Percentiles rank a stretch among this genome's conserved stretches.
phyloP scores from a whole-genome alignment of 1,139 yeast species.

The Saccharomyces hybrid region DNA sequence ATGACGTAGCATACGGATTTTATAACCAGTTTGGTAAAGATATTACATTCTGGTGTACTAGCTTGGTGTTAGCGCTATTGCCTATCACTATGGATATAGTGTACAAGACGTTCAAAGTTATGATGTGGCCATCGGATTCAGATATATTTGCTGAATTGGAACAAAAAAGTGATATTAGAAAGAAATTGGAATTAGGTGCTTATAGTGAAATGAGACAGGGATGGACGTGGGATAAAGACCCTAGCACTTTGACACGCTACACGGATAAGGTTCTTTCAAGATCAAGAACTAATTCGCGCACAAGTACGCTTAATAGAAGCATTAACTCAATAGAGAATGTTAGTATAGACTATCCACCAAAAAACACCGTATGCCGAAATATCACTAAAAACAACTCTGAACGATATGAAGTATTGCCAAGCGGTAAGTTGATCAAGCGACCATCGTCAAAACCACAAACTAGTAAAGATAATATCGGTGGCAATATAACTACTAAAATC shows the following conservation, averaged over 20 bases:
- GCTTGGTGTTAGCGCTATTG: constrained; percentile 48
- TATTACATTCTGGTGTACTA: constrained; percentile 76
- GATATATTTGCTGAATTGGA: constrained; percentile 75
- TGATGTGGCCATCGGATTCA: constrained; percentile 63
- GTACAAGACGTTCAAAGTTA: constrained; percentile 48
- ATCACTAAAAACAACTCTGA: constrained; percentile 15
- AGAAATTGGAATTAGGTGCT: constrained; percentile 65
- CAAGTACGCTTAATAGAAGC: constrained; percentile 13
- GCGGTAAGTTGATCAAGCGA: constrained; percentile 54
- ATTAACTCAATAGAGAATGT: constrained; percentile 1
- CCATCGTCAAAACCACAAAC: constrained; percentile 24
- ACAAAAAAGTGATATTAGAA: constrained; percentile 57
- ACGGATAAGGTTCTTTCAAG: constrained; percentile 18
- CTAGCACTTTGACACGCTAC: constrained; percentile 27
- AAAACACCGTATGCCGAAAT: not conserved
- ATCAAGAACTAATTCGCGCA: constrained; percentile 11
- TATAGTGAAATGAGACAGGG: constrained; percentile 69
- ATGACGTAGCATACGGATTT: constrained; percentile 66
- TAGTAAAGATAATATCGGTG: constrained; percentile 11
- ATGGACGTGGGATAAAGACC: constrained; percentile 54
- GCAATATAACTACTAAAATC: constrained; percentile 13
- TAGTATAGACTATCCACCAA: constrained; percentile 1
- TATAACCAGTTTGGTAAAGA: constrained; percentile 69
- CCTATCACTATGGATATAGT: constrained; percentile 63
- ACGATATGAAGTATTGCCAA: constrained; percentile 54